phyloP scores from a whole-genome alignment of 176 grass and related monocot species.

The Oryza nivara region DNA sequence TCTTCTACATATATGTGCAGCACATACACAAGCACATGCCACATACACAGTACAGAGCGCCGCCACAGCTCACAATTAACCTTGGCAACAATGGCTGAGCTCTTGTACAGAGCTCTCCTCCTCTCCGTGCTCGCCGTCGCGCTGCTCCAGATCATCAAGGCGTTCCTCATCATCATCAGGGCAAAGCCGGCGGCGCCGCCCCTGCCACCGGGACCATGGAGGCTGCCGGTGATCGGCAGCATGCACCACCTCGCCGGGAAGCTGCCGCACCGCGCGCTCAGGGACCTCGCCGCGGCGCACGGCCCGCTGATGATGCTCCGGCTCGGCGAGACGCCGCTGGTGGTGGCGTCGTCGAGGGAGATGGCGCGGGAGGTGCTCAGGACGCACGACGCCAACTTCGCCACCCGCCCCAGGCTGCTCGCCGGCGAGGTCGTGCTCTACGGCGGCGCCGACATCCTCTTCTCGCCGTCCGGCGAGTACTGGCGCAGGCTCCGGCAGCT shows the following conservation, averaged over 20 bases:
- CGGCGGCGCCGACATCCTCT: slow-evolving; percentile 51
- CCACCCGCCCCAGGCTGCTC: slow-evolving; percentile 36
- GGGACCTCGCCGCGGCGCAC: slow-evolving; percentile 33
- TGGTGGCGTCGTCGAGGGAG: slow-evolving; percentile 47
- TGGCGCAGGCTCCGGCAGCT: slow-evolving; percentile 38
- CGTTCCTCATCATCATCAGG: too few species aligned
- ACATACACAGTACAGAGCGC: too few species aligned
- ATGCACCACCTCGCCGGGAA: slow-evolving; percentile 46
- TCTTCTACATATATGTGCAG: too few species aligned
- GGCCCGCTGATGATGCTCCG: slow-evolving; percentile 47
- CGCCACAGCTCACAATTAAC: too few species aligned
- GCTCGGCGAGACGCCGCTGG: slow-evolving; percentile 46
- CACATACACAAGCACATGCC: too few species aligned
- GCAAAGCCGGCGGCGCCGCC: too few species aligned
- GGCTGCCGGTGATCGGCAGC: slow-evolving; percentile 46
- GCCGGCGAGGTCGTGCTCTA: slow-evolving; percentile 51
- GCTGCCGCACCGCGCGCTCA: slow-evolving; percentile 39
- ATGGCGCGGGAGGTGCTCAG: slow-evolving; percentile 47
- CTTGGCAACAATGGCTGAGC: too few species aligned
- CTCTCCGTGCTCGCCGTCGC: too few species aligned
- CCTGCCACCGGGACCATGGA: slow-evolving; percentile 25
- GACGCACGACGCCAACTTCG: slow-evolving; percentile 57
- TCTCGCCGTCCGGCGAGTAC: slow-evolving; percentile 47
- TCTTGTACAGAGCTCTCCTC: too few species aligned
- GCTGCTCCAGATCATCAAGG: too few species aligned